Evolutionary conservation across 2,329 filamentous ascomycete genomes (phyloP).

Genomic region (Clonostachys solani): DNA sequence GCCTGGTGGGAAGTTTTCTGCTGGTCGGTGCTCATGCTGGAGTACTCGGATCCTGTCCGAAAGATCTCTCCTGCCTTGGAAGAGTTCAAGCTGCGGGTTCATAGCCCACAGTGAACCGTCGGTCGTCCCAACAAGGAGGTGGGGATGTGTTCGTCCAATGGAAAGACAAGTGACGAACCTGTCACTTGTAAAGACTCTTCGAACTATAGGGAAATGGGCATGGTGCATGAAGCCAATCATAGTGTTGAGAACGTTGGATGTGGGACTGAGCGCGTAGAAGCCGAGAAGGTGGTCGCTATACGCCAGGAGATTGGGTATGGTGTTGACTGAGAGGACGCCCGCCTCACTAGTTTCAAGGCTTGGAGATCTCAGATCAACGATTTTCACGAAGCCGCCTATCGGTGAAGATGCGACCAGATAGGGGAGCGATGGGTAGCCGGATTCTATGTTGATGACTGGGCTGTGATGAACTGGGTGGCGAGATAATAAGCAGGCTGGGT

Average conservation of each 20-base stretch:
- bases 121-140: constrained; percentile 44
- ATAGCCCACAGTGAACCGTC: constrained; percentile 48
- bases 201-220: constrained; percentile 46
- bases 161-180: constrained; percentile 46
- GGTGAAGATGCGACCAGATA: constrained; percentile 51
- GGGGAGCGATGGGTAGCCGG: constrained; percentile 51
- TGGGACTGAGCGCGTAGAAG: constrained; percentile 48
- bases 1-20: constrained; percentile 16
- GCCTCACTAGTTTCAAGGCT: constrained; percentile 50
- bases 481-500: constrained; percentile 41
- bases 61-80: constrained; percentile 21
- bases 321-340: constrained; percentile 41
- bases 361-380: constrained; percentile 49
- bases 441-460: constrained; percentile 48
- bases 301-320: constrained; percentile 47
- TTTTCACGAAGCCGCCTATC: constrained; percentile 45
- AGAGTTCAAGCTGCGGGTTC: constrained; percentile 31
- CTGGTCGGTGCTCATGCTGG: constrained; percentile 47
- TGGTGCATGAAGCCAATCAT: constrained; percentile 48
- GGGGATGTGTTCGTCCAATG: constrained; percentile 47
- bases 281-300: constrained; percentile 54
- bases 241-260: constrained; percentile 46
- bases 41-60: constrained; percentile 35
- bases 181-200: constrained; percentile 45
- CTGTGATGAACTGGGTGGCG: constrained; percentile 50